Evolutionary conservation across 257 asterid species (phyloP).

Genomic region (Solanum pimpinellifolium): DNA sequence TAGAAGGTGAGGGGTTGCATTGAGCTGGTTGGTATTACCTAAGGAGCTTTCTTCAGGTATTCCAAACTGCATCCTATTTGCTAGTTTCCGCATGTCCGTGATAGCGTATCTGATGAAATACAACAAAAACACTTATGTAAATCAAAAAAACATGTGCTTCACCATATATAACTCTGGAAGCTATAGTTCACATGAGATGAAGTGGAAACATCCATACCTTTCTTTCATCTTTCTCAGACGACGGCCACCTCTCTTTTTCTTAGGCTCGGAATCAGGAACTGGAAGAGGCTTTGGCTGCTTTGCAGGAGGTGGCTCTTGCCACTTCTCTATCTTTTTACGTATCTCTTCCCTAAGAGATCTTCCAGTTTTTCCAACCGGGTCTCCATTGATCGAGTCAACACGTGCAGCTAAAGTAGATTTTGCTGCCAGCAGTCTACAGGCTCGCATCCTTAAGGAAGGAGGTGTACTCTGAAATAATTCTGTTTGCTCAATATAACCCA

Average conservation of each 20-base stretch:
- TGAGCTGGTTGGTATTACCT: conserved; percentile 30
- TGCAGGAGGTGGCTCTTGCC: conserved; percentile 99
- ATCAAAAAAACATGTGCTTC: not conserved
- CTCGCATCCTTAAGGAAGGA: conserved; percentile 81
- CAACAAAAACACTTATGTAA: conserved; percentile 2
- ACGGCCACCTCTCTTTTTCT: conserved; percentile 95
- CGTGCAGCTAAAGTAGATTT: conserved; percentile 96
- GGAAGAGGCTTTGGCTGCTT: conserved; percentile 98
- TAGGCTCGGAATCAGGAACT: conserved; percentile 98
- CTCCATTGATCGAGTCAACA: conserved; percentile 79
- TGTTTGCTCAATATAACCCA: conserved; percentile 83
- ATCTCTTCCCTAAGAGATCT: conserved; percentile 63
- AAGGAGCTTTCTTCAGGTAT: conserved; percentile 96
- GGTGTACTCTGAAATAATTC: conserved; percentile 88
- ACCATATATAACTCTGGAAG: not conserved
- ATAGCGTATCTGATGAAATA: conserved; percentile 63
- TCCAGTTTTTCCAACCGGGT: conserved; percentile 78
- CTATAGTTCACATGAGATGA: not conserved
- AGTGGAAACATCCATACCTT: conserved; percentile 31
- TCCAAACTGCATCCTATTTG: conserved; percentile 94
- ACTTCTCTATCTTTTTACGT: conserved; percentile 85
- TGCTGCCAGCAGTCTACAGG: conserved; percentile 85
- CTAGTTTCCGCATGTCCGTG: conserved; percentile 95
- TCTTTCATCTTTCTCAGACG: conserved; percentile 96
- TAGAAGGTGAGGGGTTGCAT: not conserved